phyloP scores from a whole-genome alignment of 306 rosid genomes.

The Sindora glabra region DNA sequence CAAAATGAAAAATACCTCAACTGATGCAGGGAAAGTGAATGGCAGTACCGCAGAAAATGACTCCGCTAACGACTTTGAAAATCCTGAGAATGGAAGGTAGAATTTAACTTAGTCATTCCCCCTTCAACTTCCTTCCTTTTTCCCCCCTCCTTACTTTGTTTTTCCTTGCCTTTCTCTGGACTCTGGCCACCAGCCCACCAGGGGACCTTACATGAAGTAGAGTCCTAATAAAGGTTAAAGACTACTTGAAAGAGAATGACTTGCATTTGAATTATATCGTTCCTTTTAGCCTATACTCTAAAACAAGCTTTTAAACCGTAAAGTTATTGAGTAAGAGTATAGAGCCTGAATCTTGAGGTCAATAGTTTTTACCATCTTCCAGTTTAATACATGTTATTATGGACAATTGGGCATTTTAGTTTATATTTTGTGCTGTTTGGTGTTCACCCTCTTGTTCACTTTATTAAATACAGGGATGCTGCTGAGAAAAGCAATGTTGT shows the following conservation, averaged over 20 bases:
- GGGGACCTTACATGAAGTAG: not conserved
- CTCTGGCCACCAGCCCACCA: too few species aligned
- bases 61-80: constrained; percentile 6
- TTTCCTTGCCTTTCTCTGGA: too few species aligned
- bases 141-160: too few species aligned
- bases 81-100: constrained; percentile 33
- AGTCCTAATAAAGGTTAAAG: not conserved
- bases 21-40: constrained; percentile 8
- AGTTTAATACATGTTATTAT: too few species aligned
- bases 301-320: not conserved
- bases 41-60: constrained; percentile 9
- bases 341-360: too few species aligned
- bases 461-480: constrained; percentile 32
- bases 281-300: not conserved
- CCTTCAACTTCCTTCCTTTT: not conserved
- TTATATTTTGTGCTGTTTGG: not conserved
- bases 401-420: not conserved
- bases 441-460: constrained; percentile 1
- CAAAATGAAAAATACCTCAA: constrained; percentile 10
- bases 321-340: too few species aligned
- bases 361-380: too few species aligned
- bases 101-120: not conserved
- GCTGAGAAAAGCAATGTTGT: constrained; percentile 25
- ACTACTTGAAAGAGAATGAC: too few species aligned
- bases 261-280: not conserved